Percentiles rank a stretch among this genome's conserved stretches.
Evolutionary conservation across 1,284 basidiomycete species (phyloP).

Genomic region (Apiotrichum brassicae): DNA sequence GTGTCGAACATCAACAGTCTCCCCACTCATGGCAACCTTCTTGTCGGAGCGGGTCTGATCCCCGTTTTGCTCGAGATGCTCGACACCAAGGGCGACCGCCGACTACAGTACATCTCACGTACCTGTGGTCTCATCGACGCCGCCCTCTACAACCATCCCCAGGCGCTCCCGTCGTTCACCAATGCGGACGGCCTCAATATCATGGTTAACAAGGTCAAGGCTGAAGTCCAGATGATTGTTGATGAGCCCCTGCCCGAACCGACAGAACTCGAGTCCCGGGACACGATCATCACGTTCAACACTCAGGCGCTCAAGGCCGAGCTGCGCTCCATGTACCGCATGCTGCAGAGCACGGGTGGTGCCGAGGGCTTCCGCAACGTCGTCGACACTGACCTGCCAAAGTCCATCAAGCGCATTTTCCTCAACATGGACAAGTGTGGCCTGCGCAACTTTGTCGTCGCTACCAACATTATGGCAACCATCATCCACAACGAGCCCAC

Average conservation of each 20-base stretch:
- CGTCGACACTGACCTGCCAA: constrained; percentile 82
- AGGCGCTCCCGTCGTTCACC: constrained; percentile 81
- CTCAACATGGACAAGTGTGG: constrained; percentile 78
- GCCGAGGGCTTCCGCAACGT: constrained; percentile 90
- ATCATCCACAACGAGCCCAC: constrained; percentile 99
- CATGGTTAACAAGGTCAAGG: constrained; percentile 79
- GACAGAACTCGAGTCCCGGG: constrained; percentile 12
- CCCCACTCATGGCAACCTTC: constrained; percentile 78
- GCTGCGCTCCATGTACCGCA: constrained; percentile 87
- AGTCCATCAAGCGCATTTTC: constrained; percentile 83
- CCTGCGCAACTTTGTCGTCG: constrained; percentile 53
- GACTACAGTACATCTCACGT: constrained; percentile 41
- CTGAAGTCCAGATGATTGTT: constrained; percentile 13
- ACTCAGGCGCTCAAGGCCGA: constrained; percentile 66
- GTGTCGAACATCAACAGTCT: constrained; percentile 81
- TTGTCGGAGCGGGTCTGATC: constrained; percentile 93
- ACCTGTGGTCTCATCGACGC: constrained; percentile 89
- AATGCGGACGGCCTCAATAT: constrained; percentile 77
- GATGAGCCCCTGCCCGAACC: constrained; percentile 5
- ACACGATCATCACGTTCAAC: constrained; percentile 19
- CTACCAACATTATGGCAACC: constrained; percentile 94
- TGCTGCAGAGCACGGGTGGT: constrained; percentile 93
- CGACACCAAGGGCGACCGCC: constrained; percentile 53
- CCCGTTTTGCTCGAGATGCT: constrained; percentile 82
- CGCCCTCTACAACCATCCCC: constrained; percentile 67